Conservation (phyloP, 2,329 filamentous ascomycete genomes). For the Lachnellula arida region DNA sequence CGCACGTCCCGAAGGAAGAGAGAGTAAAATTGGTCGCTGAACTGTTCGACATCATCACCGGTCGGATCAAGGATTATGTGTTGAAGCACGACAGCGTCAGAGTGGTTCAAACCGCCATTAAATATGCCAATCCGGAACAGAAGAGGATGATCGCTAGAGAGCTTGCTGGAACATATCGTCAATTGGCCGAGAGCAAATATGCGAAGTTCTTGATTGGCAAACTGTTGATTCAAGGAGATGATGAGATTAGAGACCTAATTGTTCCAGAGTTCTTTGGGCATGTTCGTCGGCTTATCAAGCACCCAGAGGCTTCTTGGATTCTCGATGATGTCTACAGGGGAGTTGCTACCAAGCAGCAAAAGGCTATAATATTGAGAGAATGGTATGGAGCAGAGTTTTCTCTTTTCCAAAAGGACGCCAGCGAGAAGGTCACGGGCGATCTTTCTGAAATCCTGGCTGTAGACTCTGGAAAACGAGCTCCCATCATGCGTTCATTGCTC, state of each 20-base stretch:
- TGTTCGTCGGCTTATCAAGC: constrained; percentile 89
- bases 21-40: constrained; percentile 82
- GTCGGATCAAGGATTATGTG: constrained; percentile 88
- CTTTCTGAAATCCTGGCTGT: constrained; percentile 69
- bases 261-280: constrained; percentile 94
- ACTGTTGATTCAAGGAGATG: constrained; percentile 85
- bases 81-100: constrained; percentile 98
- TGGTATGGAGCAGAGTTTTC: constrained; percentile 97
- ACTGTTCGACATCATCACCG: constrained; percentile 86
- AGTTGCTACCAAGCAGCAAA: constrained; percentile 81
- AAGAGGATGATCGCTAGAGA: constrained; percentile 82
- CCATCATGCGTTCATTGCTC: constrained; percentile 80
- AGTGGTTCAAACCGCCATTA: constrained; percentile 93
- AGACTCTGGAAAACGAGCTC: constrained; percentile 77
- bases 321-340: constrained; percentile 93
- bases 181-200: constrained; percentile 89
- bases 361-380: constrained; percentile 77
- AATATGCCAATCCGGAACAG: constrained; percentile 85
- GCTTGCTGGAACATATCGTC: constrained; percentile 76
- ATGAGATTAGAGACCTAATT: constrained; percentile 80
- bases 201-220: constrained; percentile 98
- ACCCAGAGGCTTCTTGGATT: constrained; percentile 96
- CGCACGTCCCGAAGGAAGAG: constrained; percentile 86
- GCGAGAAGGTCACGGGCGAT: constrained; percentile 50
- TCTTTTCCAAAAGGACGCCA: constrained; percentile 61